Evolutionary conservation across 2,329 filamentous ascomycete genomes (phyloP).

Genomic region (Paecilomyces dactylethromorphus): DNA sequence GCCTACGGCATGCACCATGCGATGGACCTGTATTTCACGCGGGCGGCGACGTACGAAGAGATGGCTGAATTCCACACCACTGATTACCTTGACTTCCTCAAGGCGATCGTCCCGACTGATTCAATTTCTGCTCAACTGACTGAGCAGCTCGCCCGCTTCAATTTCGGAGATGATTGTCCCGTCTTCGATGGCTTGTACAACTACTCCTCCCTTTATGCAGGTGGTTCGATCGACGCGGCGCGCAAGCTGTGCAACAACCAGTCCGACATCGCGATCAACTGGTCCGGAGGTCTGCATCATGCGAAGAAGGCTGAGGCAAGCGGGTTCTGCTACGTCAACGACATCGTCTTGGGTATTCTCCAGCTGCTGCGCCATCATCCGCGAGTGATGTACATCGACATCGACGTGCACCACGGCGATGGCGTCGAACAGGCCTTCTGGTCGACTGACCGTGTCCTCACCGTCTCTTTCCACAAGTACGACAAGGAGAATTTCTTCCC

Average conservation of each 20-base stretch:
- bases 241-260: constrained; percentile 79
- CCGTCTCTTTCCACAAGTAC: constrained; percentile 94
- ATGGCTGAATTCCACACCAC: constrained; percentile 77
- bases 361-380: constrained; percentile 76
- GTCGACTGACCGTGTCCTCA: constrained; percentile 83
- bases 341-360: constrained; percentile 90
- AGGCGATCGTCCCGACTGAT: constrained; percentile 63
- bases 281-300: constrained; percentile 94
- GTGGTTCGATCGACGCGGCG: constrained; percentile 83
- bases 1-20: constrained; percentile 93
- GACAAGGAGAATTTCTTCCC: constrained; percentile 81
- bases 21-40: constrained; percentile 88
- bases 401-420: constrained; percentile 87
- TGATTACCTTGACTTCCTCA: constrained; percentile 88
- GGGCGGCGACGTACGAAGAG: constrained; percentile 80
- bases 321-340: constrained; percentile 98
- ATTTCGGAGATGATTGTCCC: constrained; percentile 89
- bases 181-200: constrained; percentile 94
- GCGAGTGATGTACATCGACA: constrained; percentile 89
- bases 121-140: constrained; percentile 59
- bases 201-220: constrained; percentile 90
- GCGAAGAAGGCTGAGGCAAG: constrained; percentile 91
- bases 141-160: constrained; percentile 59
- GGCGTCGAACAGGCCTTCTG: constrained; percentile 89
- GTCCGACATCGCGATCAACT: constrained; percentile 94